Evolutionary conservation across 108 stramenopile species (phyloP), one percentile per base, ranked within the genome.

Genomic region (Fragilaria radians): DNA sequence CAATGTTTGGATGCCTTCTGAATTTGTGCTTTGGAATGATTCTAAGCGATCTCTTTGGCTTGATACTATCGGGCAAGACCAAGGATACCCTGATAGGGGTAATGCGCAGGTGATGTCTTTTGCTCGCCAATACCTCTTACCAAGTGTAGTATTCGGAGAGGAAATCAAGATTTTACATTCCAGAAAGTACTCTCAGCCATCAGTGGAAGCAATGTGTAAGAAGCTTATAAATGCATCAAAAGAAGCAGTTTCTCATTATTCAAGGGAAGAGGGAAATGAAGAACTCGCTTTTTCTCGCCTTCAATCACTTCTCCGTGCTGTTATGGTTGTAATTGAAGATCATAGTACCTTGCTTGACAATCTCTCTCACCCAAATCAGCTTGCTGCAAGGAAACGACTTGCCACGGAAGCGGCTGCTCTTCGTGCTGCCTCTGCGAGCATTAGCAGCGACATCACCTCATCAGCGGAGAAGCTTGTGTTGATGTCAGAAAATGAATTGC

Each of bases 11-110:
- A 74, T 78, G 65, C 88, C 88, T 14, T 82, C 67, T 57, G 73
- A 66, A 14, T 93, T 85, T 59, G 57, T 66, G 52, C 72, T 88
- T 14, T 88, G 90, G 90, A 74, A 50, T 61, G 86, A 91, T 69
- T 46, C 33, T 47, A 55, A 64, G 22, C 66, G 73, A 24, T 85
- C 83, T 1, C 66, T 81, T 9, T 91, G 90, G 90, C 55, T 91
- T 11, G 69, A 76, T 5, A 75, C 80, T 4, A 65, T 88, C 34
- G 86, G 86, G 5, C 66, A 71, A 32, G 74, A 72, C 14, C 36
- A 70, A 34, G 72, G 71, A 18, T 58, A 67, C 22, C 78, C 72
- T 17, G 69, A 74, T 31, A 57, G 63, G 25, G 76, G 80, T n/a
- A 87, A 93, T 59, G 60, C 59, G 25, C 67, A 70, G 57, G 82